Evolutionary conservation across 768 basidiomycete species (phyloP).

Genomic region (Infundibulicybe gibba): DNA sequence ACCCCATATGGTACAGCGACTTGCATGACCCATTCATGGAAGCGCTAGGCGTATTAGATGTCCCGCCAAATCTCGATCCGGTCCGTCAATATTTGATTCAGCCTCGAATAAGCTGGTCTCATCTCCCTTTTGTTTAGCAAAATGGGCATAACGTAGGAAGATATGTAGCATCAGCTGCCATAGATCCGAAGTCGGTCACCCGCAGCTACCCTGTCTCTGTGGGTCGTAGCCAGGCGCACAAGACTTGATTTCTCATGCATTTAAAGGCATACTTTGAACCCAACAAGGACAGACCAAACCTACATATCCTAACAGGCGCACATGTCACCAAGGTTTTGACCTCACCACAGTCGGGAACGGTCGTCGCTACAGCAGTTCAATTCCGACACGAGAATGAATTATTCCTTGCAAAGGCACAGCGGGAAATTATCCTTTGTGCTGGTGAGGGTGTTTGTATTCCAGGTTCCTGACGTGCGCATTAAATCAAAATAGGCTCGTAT

Average conservation of each 20-base stretch:
- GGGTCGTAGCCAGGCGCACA: background rate
- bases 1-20: background rate
- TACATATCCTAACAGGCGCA: slow-evolving; percentile 17
- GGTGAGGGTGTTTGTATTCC: slow-evolving; percentile 5
- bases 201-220: slow-evolving; percentile 14
- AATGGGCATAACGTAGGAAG: no score
- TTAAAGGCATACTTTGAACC: background rate
- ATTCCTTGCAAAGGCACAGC: slow-evolving; percentile 7
- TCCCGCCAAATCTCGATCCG: no score
- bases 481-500: slow-evolving; percentile 19
- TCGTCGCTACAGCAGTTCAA: background rate
- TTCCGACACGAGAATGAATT: slow-evolving; percentile 5
- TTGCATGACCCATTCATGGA: background rate
- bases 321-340: background rate
- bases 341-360: background rate
- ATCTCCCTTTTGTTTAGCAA: no score
- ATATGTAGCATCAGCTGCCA: background rate
- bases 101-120: no score
- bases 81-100: no score
- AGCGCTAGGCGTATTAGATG: background rate
- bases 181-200: slow-evolving; percentile 17
- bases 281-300: slow-evolving; percentile 12
- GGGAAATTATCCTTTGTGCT: slow-evolving; percentile 25
- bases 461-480: slow-evolving; percentile 11
- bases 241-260: background rate